phyloP scores from a whole-genome alignment of 208 protist species.

The Leishmania tropica region DNA sequence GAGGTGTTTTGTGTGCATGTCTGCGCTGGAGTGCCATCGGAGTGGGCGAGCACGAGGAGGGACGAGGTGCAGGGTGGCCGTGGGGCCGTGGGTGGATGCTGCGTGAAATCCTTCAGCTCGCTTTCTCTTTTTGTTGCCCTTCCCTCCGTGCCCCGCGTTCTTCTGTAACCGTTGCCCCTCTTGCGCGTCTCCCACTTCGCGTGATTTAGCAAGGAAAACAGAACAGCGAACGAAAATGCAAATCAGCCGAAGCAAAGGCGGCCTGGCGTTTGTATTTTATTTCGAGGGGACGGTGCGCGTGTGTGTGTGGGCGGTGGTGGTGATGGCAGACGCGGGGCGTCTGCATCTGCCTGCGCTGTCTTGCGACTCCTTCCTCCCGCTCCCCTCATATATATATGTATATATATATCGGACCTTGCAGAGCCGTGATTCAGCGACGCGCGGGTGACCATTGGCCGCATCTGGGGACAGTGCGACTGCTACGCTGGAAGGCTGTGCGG shows the following conservation, averaged over 20 bases:
- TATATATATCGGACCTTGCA: not conserved
- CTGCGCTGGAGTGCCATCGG: not conserved
- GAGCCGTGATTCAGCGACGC: not conserved
- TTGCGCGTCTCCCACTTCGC: not conserved
- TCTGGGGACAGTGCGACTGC: not conserved
- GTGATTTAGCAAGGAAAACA: constrained; percentile 1
- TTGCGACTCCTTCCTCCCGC: not conserved
- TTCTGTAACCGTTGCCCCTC: not conserved
- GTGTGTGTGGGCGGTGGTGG: no score
- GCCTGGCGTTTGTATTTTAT: not conserved
- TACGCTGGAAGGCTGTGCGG: not conserved
- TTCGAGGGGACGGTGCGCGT: no score
- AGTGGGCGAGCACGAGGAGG: not conserved
- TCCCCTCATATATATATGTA: no score
- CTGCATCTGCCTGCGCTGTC: not conserved
- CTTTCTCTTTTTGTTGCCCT: not conserved
- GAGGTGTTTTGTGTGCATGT: not conserved
- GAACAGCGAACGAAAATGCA: not conserved
- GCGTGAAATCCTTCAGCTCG: not conserved
- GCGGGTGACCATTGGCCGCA: not conserved
- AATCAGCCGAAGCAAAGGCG: not conserved
- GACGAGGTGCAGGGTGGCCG: not conserved
- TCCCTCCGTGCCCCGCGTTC: not conserved
- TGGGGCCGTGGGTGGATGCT: not conserved
- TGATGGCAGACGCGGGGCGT: not conserved